These are phyloP conservation scores for Trichopus zeylanicus DNA, from an alignment of 116 monocot species.

Conservation along the genomic window DNA sequence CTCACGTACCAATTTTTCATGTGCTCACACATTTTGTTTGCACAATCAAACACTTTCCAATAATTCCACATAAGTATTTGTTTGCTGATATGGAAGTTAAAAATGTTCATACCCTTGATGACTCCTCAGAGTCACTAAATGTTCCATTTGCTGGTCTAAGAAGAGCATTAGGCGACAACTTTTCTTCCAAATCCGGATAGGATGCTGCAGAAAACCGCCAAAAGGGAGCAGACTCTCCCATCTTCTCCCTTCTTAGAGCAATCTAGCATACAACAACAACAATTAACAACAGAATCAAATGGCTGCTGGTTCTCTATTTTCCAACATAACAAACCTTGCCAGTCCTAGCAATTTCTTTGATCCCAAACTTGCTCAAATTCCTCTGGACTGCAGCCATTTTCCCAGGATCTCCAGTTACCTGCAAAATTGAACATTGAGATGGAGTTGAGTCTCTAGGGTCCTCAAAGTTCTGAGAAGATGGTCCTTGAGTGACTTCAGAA, in stretches of 20 bases:
- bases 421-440: constrained; percentile 13
- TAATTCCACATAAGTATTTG: too few relatives aligned
- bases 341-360: constrained; percentile 93
- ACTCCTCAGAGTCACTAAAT: constrained; percentile 25
- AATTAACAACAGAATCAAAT: neutral
- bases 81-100: neutral
- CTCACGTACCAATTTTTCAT: too few relatives aligned
- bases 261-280: constrained; percentile 34
- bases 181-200: constrained; percentile 74
- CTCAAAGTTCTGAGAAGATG: neutral
- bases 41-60: too few relatives aligned
- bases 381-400: constrained; percentile 82
- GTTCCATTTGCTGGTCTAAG: constrained; percentile 13
- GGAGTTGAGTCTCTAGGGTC: neutral
- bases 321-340: constrained; percentile 50
- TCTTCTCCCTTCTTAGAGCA: constrained; percentile 87
- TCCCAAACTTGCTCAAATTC: constrained; percentile 83
- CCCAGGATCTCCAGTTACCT: constrained; percentile 99
- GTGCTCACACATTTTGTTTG: neutral
- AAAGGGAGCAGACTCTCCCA: constrained; percentile 81
- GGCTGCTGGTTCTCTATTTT: neutral
- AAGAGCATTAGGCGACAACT: constrained; percentile 18
- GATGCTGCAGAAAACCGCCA: constrained; percentile 96
- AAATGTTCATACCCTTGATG: constrained; percentile 39
- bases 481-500: neutral